Conservation (phyloP, 1,284 basidiomycete genomes). For the Tylopilus sp. region DNA sequence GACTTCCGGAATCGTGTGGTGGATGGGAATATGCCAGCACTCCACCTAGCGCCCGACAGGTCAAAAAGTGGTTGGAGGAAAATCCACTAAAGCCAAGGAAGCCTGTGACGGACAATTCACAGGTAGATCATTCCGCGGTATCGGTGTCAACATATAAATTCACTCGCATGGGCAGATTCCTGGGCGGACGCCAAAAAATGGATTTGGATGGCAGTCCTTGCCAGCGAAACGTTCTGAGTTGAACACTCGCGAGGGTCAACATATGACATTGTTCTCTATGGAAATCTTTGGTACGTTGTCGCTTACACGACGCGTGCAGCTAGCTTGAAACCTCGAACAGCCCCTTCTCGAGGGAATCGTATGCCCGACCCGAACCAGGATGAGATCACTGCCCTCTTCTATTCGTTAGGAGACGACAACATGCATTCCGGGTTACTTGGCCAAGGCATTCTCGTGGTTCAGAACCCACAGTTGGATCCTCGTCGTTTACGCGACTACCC, state of each 20-base stretch:
- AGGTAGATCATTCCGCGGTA: slow-evolving; percentile 37
- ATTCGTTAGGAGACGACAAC: slow-evolving; percentile 49
- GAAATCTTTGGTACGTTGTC: slow-evolving; percentile 72
- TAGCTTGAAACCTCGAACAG: slow-evolving; percentile 34
- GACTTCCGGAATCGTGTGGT: slow-evolving; percentile 6
- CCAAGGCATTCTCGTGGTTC: slow-evolving; percentile 63
- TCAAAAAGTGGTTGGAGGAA: slow-evolving; percentile 48
- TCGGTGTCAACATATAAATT: background rate
- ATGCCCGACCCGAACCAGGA: slow-evolving; percentile 73
- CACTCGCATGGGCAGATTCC: slow-evolving; percentile 53
- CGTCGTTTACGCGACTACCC: slow-evolving; percentile 42
- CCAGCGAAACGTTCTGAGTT: slow-evolving; percentile 41
- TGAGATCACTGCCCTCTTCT: slow-evolving; percentile 68
- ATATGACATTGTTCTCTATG: slow-evolving; percentile 77
- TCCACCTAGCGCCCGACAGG: slow-evolving; percentile 56
- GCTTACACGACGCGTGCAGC: background rate
- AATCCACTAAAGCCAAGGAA: slow-evolving; percentile 20
- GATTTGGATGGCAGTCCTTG: slow-evolving; percentile 62
- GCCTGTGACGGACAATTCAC: slow-evolving; percentile 40
- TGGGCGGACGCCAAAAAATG: slow-evolving; percentile 70
- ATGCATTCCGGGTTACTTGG: slow-evolving; percentile 37
- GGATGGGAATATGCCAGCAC: slow-evolving; percentile 77
- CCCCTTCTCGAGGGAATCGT: slow-evolving; percentile 56
- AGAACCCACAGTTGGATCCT: slow-evolving; percentile 37
- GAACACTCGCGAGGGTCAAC: slow-evolving; percentile 56